phyloP scores from a whole-genome alignment of 1,284 basidiomycete species.

The Mycena citricolor region DNA sequence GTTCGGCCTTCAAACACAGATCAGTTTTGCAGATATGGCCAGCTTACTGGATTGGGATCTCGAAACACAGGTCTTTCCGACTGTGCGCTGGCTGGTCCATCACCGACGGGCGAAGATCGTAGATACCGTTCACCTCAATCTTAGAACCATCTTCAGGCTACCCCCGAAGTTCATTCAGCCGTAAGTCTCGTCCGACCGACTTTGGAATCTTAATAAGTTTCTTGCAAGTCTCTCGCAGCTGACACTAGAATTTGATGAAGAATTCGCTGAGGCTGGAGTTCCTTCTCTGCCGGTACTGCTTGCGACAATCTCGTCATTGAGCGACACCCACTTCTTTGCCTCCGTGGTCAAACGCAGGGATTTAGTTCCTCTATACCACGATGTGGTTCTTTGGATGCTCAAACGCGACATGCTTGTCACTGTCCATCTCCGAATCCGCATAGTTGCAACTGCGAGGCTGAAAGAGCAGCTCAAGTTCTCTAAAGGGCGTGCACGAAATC shows the following conservation, averaged over 20 bases:
- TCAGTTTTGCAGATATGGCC: conserved; percentile 84
- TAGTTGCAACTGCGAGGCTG: conserved; percentile 76
- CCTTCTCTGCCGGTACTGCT: conserved; percentile 76
- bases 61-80: conserved; percentile 82
- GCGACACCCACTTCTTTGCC: conserved; percentile 75
- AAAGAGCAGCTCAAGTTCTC: conserved; percentile 63
- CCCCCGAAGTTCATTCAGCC: conserved; percentile 65
- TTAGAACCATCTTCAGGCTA: conserved; percentile 83
- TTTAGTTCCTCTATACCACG: conserved; percentile 69
- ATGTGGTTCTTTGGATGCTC: conserved; percentile 91
- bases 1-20: not conserved
- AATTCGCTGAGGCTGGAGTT: conserved; percentile 65
- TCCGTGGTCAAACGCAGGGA: conserved; percentile 70
- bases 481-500: conserved; percentile 44
- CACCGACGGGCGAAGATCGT: conserved; percentile 88
- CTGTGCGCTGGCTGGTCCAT: conserved; percentile 87
- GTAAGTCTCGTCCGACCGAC: conserved; percentile 43
- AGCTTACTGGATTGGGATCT: conserved; percentile 84
- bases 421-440: conserved; percentile 82
- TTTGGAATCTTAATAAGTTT: not conserved
- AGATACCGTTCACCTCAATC: conserved; percentile 77
- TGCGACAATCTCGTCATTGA: conserved; percentile 66
- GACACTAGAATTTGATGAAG: conserved; percentile 59
- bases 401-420: conserved; percentile 84
- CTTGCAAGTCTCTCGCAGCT: conserved; percentile 57